A percentile compares a stretch with the other conserved stretches of the same genome.
Evolutionary conservation across 805 yeast genomes (phyloP).

Genomic region (Brettanomyces naardenensis): DNA sequence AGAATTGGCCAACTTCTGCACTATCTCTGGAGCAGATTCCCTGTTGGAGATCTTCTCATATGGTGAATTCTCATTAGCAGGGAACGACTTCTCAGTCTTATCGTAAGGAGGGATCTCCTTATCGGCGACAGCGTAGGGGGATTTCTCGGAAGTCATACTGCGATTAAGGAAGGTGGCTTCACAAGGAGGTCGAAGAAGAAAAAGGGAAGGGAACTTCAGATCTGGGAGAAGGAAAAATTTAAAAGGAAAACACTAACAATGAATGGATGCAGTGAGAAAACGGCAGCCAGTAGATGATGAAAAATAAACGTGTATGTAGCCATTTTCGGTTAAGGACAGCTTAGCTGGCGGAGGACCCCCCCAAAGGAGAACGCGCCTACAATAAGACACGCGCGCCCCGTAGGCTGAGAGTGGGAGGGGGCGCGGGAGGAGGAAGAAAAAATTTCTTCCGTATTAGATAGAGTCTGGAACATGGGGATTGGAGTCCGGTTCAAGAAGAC

Average conservation of each 20-base stretch:
- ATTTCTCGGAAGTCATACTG: conserved; percentile 6
- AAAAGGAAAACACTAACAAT: background rate
- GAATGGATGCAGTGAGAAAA: too few relatives aligned
- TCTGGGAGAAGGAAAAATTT: background rate
- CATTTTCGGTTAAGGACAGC: too few relatives aligned
- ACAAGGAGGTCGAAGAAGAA: background rate
- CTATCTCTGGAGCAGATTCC: background rate
- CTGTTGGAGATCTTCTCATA: background rate
- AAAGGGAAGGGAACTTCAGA: background rate
- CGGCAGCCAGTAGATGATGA: too few relatives aligned
- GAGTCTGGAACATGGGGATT: too few relatives aligned
- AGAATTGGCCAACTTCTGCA: conserved; percentile 33
- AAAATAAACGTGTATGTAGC: too few relatives aligned
- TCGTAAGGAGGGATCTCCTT: conserved; percentile 2
- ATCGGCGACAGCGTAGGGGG: background rate
- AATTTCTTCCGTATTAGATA: too few relatives aligned
- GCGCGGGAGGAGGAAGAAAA: too few relatives aligned
- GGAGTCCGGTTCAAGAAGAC: too few relatives aligned
- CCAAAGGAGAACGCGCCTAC: too few relatives aligned
- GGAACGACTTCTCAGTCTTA: background rate
- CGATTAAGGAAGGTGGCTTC: background rate
- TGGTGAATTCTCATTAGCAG: background rate
- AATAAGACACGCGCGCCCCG: too few relatives aligned
- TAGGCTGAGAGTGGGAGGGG: too few relatives aligned
- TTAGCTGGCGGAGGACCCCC: too few relatives aligned